Base-by-base conservation (phyloP, 2,329 filamentous ascomycete genomes). In the Pyrenophora teres region DNA sequence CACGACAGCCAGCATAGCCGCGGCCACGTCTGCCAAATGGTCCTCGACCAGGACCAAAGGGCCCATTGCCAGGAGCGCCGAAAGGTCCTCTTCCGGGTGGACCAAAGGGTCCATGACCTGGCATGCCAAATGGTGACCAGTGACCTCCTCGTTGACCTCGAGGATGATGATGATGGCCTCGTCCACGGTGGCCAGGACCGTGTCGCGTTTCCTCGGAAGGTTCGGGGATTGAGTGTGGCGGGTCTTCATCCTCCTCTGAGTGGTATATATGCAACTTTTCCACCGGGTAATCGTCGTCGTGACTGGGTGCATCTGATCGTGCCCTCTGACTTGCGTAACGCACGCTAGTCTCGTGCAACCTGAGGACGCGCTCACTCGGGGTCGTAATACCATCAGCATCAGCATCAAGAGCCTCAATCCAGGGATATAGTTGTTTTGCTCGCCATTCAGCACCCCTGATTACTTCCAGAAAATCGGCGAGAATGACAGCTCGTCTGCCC, bases 391-490 rank as follows among this genome's bases (percentile, higher is more conserved):
- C 16, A 33, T 63, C 35, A 3, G 4, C 27, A 30, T 59, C 57
- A 15, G 37, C 52, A 19, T 69, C 64, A 7, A 73, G 54, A 8
- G 56, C 43, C 48, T 70, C 69, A 12, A 68, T 56, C 64, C 65
- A 71, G 1, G 70, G 70, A 43, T 68, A 50, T 19, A 73, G 43
- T 6, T 60, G 62, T 33, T 60, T 46, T 3, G 67, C 68, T n/a
- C 61, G 60, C 38, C 53, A 50, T n/a, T 53, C 55, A 15, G 46
- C 40, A 13, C 59, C 59, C 13, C 19, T 54, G 6, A 25, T 35
- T 4, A 15, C 19, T 40, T 69, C 62, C 1, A 62, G 35, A 1
- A 59, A 52, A 36, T 56, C 60, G 1, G 50, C 59, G 12, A 66
- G 37, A 12, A 63, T 59, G n/a, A 49, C 63, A 31, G 52, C 59